Evolutionary conservation across 2,329 filamentous ascomycete genomes (phyloP).

Genomic region (Trichoderma semiorbis): DNA sequence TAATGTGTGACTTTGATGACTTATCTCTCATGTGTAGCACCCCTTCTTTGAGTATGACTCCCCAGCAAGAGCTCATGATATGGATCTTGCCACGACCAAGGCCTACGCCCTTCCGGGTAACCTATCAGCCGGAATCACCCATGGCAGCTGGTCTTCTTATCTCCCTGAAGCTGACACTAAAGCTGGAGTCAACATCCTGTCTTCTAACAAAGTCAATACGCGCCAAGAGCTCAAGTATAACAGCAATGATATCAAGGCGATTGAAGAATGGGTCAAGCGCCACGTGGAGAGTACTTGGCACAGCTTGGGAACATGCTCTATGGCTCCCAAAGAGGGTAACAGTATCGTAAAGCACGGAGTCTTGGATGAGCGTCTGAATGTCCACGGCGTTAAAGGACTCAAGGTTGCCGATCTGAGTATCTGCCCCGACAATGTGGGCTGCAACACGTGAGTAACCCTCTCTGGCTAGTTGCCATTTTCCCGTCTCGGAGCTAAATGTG

Average conservation of each 20-base stretch:
- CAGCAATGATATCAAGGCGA: conserved; percentile 30
- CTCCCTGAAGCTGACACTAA: background rate
- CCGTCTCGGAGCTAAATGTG: background rate
- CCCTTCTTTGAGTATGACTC: conserved; percentile 35
- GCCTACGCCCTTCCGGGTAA: conserved; percentile 5
- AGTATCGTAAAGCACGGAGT: conserved; percentile 35
- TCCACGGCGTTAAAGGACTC: conserved; percentile 39
- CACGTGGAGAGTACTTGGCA: conserved; percentile 41
- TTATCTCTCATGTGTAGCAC: background rate
- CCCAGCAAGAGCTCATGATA: conserved; percentile 31
- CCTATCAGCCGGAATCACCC: conserved; percentile 4
- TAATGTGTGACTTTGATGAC: background rate
- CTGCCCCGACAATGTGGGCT: conserved; percentile 35
- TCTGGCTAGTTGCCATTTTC: background rate
- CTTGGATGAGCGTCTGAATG: conserved; percentile 38
- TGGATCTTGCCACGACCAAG: conserved; percentile 7
- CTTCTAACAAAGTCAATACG: conserved; percentile 1
- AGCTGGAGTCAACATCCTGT: background rate
- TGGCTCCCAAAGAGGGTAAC: conserved; percentile 29
- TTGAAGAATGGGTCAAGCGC: conserved; percentile 41
- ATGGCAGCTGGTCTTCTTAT: conserved; percentile 10
- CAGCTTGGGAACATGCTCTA: conserved; percentile 41
- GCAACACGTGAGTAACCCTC: conserved; percentile 33
- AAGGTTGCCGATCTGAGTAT: conserved; percentile 38
- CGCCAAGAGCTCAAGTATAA: conserved; percentile 12